Evolutionary conservation across 129 eudicot species (phyloP), one percentile per base, ranked within the genome.

Genomic region (Chrysanthemum seticuspe): DNA sequence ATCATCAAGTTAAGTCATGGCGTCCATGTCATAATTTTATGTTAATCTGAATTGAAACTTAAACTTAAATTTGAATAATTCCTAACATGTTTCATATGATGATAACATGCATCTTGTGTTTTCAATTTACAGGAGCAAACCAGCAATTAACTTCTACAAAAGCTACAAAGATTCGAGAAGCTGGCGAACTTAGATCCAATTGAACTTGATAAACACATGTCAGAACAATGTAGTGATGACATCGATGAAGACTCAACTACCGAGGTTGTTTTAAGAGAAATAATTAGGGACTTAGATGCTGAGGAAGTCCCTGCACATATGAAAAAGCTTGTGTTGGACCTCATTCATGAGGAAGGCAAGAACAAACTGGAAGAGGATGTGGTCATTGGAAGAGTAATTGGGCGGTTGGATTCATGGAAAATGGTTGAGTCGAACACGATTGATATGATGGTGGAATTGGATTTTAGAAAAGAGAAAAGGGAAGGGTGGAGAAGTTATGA

Each of bases 371-470:
- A 60, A 63, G 25, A 18, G 1, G 85, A 84, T 45, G 81, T 18
- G 29, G 45, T 86, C 10, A 64, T 82, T 52, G 77, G 73, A 13
- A 75, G 87, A 75, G 89, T 89, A 11, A 71, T 86, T 80, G 70
- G 84, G 74, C 84, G 80, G 74, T 54, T 93, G 76, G 87, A 82
- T 25, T 84, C 76, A 36, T 92, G 92, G 96, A 78, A 78, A 76
- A 84, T 86, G 40, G 99, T 88, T 13, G 89, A 86, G 51, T 76
- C 83, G 2, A 75, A 90, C 81, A 90, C 99, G 34, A 90, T 94
- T 19, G 99, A 88, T 59, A 86, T 90, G 99, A 94, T 94, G 89
- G 82, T 94, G 2, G 96, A 80, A 44, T 73, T 84, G 72, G 99
- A 94, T 71, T 75, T 94, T 4, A 83, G 73, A 64, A 82, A 73